Evolutionary conservation across 1,284 basidiomycete species (phyloP).

Genomic region (Xerocomus nothofagi): DNA sequence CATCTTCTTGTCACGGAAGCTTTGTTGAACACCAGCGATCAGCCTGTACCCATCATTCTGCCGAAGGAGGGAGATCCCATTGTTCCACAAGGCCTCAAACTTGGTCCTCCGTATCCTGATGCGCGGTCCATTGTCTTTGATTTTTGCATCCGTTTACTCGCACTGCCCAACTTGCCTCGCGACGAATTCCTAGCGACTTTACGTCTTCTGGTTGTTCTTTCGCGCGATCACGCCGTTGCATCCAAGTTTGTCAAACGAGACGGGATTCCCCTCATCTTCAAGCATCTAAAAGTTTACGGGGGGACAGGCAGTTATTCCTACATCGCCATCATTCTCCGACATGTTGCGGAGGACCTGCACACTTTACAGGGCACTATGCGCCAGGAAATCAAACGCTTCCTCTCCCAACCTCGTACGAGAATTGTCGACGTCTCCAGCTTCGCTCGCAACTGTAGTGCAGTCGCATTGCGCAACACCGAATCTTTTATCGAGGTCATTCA

Average conservation of each 20-base stretch:
- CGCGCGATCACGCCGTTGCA: conserved; percentile 65
- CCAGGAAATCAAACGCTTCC: conserved; percentile 78
- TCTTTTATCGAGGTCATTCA: conserved; percentile 77
- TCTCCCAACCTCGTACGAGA: conserved; percentile 69
- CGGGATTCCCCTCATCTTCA: conserved; percentile 67
- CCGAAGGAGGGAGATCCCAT: conserved; percentile 72
- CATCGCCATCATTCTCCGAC: conserved; percentile 85
- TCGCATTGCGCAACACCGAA: conserved; percentile 80
- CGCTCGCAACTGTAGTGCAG: conserved; percentile 76
- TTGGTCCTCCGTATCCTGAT: conserved; percentile 61
- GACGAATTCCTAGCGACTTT: conserved; percentile 82
- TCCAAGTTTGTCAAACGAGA: conserved; percentile 62
- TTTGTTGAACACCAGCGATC: conserved; percentile 74
- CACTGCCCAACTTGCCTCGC: conserved; percentile 58
- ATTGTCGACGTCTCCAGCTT: conserved; percentile 73
- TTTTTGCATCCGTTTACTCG: conserved; percentile 68
- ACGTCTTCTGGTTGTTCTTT: conserved; percentile 80
- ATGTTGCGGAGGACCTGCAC: conserved; percentile 79
- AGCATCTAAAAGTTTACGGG: conserved; percentile 58
- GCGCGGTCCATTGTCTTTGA: conserved; percentile 72
- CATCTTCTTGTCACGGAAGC: conserved; percentile 82
- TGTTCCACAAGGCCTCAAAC: conserved; percentile 46
- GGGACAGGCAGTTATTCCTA: conserved; percentile 78
- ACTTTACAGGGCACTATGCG: conserved; percentile 76
- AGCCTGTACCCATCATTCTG: conserved; percentile 59